Base-by-base conservation (phyloP, 352 stramenopile genomes). In the Globisporangium camurandrum region DNA sequence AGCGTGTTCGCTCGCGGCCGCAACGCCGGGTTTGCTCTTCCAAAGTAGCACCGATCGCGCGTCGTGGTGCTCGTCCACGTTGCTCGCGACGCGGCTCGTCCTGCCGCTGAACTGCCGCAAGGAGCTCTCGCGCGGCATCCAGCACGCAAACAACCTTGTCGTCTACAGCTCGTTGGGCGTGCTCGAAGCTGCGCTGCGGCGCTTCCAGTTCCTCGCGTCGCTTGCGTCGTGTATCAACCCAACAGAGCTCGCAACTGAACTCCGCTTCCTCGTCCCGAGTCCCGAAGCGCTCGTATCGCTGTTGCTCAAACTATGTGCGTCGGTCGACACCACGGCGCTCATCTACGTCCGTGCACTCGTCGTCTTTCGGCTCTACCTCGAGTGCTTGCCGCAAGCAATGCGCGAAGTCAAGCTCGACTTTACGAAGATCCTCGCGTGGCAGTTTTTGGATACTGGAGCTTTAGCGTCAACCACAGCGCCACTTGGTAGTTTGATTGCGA, bases 361-460 rank as follows among this genome's bases (percentile, higher is more conserved):
- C 1, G 76, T 94, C 0, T 88, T 90, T 42, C 73, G 76, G 4
- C 54, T 87, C 12, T 94, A 94, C 46, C 46, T 90, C 19, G 66
- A 82, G 49, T 89, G 77, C 38, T 57, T 94, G 9, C 79, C 81
- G 1, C 66, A 84, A 12, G 54, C 68, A 2, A 94, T 90, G 78
- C 66, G 67, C 27, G 84, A 94, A 28, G 69, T 86, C 10, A 94
- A 94, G 57, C 67, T 87, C 33, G 84, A 94, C 58, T 81, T 92
- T 22, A 83, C 84, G 11, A 94, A 94, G 64, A 66, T 86, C n/a
- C 54, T 92, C 2, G 57, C 59, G 0, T 90, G 74, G 72, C 57
- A 64, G 16, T 71, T 71, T 31, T 61, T 91, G 14, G 59, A 82
- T 20, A 31, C n/a, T 20, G 39, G 43, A 9, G 42, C 27, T 0